Base-by-base conservation (phyloP, 2,329 filamentous ascomycete species). In the Alternaria viburni region DNA sequence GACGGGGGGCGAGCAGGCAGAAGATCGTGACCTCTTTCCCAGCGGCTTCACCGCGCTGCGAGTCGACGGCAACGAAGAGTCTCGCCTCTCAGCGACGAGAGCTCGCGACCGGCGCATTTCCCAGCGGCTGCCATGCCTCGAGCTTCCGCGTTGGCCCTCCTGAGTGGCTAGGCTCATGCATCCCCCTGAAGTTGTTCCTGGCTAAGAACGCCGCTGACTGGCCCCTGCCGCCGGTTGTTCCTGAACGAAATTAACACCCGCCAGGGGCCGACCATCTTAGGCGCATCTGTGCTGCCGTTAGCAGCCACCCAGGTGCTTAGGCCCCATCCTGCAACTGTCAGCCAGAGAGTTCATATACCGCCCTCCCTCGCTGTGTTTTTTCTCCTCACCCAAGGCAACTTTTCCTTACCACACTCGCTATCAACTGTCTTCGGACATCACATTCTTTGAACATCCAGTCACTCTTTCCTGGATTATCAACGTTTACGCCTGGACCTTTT, bases 71-170 rank as follows among this genome's bases (percentile, higher is more conserved):
- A 57, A 50, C 25, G 32, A 54, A 32, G 62, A 54, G 47, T 26
- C 59, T 57, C 64, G 55, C 68, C 69, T 67, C 66, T 67, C 65
- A 85, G 94, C 68, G 89, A 88, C 26, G 85, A 90, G 2, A 92
- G 92, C 19, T 88, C 93, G 68, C 82, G 93, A 41, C 84, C 86
- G 70, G 84, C 88, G 59, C 49, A 19, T 56, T 59, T 51, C 57
- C 65, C 59, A 55, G 69, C 72, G 69, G 72, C 67, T 66, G 64
- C 61, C 63, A 62, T 57, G 64, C 57, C 45, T 50, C 62, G 55
- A 59, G 51, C 55, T 61, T 68, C 46, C 54, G 57, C 57, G 60
- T 54, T 54, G 26, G 52, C 46, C 23, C 62, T 57, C 46, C 65
- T 75, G 67, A 76, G 51, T 75, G 74, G 70, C 64, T 65, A 51